A percentile compares a stretch with the other conserved stretches of the same genome.
Evolutionary conservation across 805 yeast species (phyloP).

Genomic region (Cyberlindnera maritima): DNA sequence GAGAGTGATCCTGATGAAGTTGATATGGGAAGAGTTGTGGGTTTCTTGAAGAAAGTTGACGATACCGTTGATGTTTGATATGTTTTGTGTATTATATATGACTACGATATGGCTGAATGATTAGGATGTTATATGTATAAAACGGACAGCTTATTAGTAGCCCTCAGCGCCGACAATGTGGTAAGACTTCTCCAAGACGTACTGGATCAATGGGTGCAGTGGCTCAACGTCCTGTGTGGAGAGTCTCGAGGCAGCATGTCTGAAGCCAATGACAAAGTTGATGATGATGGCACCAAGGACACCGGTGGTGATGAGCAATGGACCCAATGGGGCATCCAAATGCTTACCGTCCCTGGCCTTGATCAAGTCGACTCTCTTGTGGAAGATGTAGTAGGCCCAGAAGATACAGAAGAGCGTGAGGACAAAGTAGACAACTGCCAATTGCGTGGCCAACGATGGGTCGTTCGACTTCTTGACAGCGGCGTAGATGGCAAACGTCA

Average conservation of each 20-base stretch:
- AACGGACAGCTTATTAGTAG: constrained; percentile 3
- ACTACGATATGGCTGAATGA: not conserved
- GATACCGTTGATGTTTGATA: constrained; percentile 7
- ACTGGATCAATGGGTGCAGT: constrained; percentile 25
- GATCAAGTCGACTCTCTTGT: constrained; percentile 68
- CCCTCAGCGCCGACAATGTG: constrained; percentile 32
- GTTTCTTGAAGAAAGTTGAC: constrained; percentile 51
- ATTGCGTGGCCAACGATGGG: constrained; percentile 61
- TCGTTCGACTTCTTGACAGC: constrained; percentile 58
- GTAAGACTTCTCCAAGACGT: constrained; percentile 31
- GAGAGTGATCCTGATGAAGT: constrained; percentile 78
- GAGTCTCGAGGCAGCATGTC: constrained; percentile 31
- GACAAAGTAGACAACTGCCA: constrained; percentile 79
- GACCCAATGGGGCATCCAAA: constrained; percentile 88
- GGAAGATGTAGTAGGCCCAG: constrained; percentile 86
- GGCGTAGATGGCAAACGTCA: constrained; percentile 81
- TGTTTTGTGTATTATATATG: not conserved
- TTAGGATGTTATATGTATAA: too few relatives aligned
- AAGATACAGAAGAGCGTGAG: constrained; percentile 78
- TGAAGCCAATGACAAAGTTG: constrained; percentile 71
- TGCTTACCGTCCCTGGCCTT: constrained; percentile 81
- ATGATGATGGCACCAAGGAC: constrained; percentile 62
- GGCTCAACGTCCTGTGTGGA: constrained; percentile 14
- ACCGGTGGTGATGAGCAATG: constrained; percentile 71
- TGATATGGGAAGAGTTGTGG: constrained; percentile 54